These are phyloP conservation scores for Eimeria tenella DNA, from an alignment of 169 alveolate species.

Conservation along the genomic window DNA sequence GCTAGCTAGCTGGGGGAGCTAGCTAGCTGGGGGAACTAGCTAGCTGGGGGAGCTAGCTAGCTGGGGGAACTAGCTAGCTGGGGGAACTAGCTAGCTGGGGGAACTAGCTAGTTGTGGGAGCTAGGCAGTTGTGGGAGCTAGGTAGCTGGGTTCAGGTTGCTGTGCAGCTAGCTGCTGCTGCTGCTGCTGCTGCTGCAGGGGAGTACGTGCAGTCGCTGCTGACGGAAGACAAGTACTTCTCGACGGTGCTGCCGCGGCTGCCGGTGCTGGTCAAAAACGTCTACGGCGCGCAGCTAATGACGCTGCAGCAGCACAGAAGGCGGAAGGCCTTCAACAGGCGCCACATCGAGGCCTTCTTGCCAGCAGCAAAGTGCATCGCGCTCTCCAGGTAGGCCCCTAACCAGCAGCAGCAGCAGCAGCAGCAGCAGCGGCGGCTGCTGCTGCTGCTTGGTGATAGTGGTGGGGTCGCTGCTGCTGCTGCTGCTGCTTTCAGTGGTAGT, in stretches of 20 bases:
- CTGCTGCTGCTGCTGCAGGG: conserved; percentile 17
- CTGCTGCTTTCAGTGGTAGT: neutral
- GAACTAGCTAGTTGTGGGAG: too few relatives aligned
- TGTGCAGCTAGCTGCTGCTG: neutral
- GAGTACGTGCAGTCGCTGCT: conserved; percentile 76
- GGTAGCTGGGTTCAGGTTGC: too few relatives aligned
- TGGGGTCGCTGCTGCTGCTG: neutral
- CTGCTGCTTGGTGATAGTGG: neutral
- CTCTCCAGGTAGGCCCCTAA: conserved; percentile 62
- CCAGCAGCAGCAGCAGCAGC: neutral
- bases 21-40: too few relatives aligned
- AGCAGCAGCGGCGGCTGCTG: neutral
- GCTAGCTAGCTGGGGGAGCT: too few relatives aligned
- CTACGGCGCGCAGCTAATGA: conserved; percentile 78
- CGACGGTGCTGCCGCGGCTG: conserved; percentile 78
- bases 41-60: too few relatives aligned
- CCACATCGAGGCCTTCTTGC: conserved; percentile 48
- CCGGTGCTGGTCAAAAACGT: conserved; percentile 76
- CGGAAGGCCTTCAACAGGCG: conserved; percentile 60
- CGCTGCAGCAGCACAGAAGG: conserved; percentile 76
- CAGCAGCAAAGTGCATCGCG: conserved; percentile 72
- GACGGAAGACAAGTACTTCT: conserved; percentile 79
- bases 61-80: neutral
- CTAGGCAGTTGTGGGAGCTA: too few relatives aligned
- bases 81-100: neutral